Base-by-base conservation (phyloP, 768 basidiomycete genomes). In the Thelephora ganbajun region DNA sequence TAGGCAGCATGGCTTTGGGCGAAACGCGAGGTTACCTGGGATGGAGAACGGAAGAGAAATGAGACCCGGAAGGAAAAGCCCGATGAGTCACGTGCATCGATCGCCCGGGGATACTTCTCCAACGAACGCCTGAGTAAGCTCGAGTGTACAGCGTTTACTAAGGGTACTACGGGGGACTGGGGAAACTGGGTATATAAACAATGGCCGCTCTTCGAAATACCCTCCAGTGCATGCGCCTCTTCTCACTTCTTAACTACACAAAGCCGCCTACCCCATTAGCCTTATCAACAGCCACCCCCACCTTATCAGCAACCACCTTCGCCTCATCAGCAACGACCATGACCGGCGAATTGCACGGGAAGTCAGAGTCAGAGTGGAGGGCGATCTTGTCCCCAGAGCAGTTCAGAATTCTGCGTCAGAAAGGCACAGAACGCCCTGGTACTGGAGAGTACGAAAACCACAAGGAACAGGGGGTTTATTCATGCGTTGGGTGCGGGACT, bases 331-430 rank as follows among this genome's bases (percentile, higher is more conserved):
- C 39, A 9, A 43, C 36, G 45, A 51, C 41, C 33, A 65, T 65
- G 61, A 44, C 58, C 20, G 50, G 54, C 42, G 11, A 53, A 18
- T 53, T 46, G 44, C 56, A 57, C 51, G 20, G 47, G 13, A 78
- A 88, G 67, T 67, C 77, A 30, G 88, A 91, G 5, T 62, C 68
- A 7, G 91, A 94, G 62, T 96, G 91, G 91, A 73, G 76, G 51
- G 86, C 89, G 2, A 61, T 87, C 39, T 71, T 96, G 43, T 74
- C 77, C 22, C 80, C 76, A 3, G 79, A 89, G 59, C 91, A 96
- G 76, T 97, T 96, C 66, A 74, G 80, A 48, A 70, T 97, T 34
- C 64, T 96, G 11, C 78, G 92, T 43, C 53, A 82, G 68, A 93
- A 96, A 64, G 91, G 86, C 16, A 97, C 93, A 1, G 93, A 97